phyloP scores from a whole-genome alignment of 495 filamentous ascomycete genomes.

The Hypoxylon rickii region DNA sequence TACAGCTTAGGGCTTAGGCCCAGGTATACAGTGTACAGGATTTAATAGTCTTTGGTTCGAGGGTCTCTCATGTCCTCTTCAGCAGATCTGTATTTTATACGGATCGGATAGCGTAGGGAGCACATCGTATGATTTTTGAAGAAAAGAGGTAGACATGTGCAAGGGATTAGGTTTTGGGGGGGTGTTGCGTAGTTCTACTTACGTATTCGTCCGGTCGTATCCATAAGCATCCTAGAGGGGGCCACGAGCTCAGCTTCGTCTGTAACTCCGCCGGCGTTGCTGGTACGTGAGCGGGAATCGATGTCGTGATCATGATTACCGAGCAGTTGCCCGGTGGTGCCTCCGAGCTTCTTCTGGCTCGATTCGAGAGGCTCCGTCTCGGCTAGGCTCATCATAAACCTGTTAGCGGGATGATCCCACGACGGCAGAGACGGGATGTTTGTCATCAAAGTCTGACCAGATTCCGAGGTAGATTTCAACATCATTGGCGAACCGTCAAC shows the following conservation, averaged over 20 bases:
- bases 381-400: constrained; percentile 16
- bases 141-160: not conserved
- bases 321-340: constrained; percentile 36
- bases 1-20: not conserved
- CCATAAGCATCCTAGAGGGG: constrained; percentile 62
- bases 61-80: not conserved
- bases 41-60: no score
- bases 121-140: not conserved
- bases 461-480: constrained; percentile 22
- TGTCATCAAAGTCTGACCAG: constrained; percentile 17
- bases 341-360: constrained; percentile 25
- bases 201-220: constrained; percentile 60
- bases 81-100: no score
- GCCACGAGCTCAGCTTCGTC: constrained; percentile 64
- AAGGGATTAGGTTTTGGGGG: no score
- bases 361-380: constrained; percentile 15
- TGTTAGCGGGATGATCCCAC: constrained; percentile 29
- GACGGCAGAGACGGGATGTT: constrained; percentile 21
- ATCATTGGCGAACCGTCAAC: constrained; percentile 43
- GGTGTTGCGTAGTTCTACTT: constrained; percentile 39
- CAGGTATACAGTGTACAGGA: constrained; percentile 1
- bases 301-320: constrained; percentile 45
- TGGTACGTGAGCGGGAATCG: constrained; percentile 57
- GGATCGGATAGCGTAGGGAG: not conserved
- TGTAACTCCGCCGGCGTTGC: constrained; percentile 51